Evolutionary conservation across 1,139 yeast genomes (phyloP).

Genomic region (Candida tetrigidarum): DNA sequence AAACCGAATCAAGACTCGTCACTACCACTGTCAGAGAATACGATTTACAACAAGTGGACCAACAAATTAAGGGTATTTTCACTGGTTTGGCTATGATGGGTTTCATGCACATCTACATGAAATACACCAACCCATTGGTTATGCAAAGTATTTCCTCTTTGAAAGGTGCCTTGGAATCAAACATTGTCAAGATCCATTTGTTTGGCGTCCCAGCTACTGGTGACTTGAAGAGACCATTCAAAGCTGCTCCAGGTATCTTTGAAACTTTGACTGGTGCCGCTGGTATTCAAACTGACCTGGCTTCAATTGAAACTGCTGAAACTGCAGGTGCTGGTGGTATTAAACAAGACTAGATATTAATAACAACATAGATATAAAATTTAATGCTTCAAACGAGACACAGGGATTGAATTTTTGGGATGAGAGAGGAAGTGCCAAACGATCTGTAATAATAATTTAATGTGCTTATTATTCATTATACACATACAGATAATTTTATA

Average conservation of each 20-base stretch:
- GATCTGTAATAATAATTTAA: neutral
- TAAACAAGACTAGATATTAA: conserved; percentile 70
- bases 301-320: conserved; percentile 85
- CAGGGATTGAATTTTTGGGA: neutral
- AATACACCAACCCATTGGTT: conserved; percentile 95
- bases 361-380: neutral
- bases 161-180: conserved; percentile 88
- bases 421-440: too few relatives aligned
- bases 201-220: conserved; percentile 86
- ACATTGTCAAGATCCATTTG: conserved; percentile 89
- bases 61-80: conserved; percentile 80
- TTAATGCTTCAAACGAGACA: neutral
- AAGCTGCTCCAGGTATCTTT: conserved; percentile 81
- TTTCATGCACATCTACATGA: conserved; percentile 97
- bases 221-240: conserved; percentile 97
- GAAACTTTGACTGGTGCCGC: conserved; percentile 64
- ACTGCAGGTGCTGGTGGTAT: conserved; percentile 87
- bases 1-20: conserved; percentile 70
- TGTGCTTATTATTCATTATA: too few relatives aligned
- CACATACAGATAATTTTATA: too few relatives aligned
- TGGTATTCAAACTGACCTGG: conserved; percentile 79
- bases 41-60: conserved; percentile 84
- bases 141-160: conserved; percentile 93
- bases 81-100: conserved; percentile 98
- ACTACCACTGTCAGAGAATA: conserved; percentile 95